Evolutionary conservation across 805 yeast species (phyloP), one percentile per base, ranked within the genome.

Genomic region (Ogataea philodendri): DNA sequence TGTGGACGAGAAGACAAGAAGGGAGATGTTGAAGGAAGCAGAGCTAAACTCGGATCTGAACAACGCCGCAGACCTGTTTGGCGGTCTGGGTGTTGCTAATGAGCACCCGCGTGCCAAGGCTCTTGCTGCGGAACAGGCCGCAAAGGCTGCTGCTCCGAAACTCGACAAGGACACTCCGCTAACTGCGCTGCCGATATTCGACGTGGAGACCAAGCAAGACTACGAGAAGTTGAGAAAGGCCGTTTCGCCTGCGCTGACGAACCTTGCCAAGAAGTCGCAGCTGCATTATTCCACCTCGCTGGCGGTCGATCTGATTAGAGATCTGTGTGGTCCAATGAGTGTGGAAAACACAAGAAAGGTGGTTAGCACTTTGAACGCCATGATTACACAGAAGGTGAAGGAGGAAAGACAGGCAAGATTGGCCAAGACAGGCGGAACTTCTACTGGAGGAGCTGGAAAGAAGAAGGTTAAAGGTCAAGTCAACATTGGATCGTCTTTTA

Each of bases 381-480:
- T 81, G 37, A 69, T 83, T 44, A 88, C 83, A 54, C 95, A 88
- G 38, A 90, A 90, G 66, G 87, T 81, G 62, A 82, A 81, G 58
- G 83, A 82, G 37, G 97, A 90, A 66, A 85, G 97, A 70, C 84
- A 77, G 54, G 87, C 84, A 16, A 79, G 96, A 61, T 66, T 84
- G 53, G 76, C 83, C 51, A 82, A 80, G 59, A 72, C 85, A 37
- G 90, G 93, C 44, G 93, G 90, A 46, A 84, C 94, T 17, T 77
- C 90, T 24, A 76, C 86, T 15, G 94, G 94, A 52, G 96, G 96
- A 59, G 93, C 94, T 23, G 95, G 95, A 64, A 88, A 89, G 75
- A 83, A 84, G 77, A 90, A 89, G 77, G 96, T 87, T 40, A 83
- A 84, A 63, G 82, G 85, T 39, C 73, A 78, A 38, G 82, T 86